Base-by-base conservation (phyloP, 2,329 filamentous ascomycete species). In the Trichoderma koningii region DNA sequence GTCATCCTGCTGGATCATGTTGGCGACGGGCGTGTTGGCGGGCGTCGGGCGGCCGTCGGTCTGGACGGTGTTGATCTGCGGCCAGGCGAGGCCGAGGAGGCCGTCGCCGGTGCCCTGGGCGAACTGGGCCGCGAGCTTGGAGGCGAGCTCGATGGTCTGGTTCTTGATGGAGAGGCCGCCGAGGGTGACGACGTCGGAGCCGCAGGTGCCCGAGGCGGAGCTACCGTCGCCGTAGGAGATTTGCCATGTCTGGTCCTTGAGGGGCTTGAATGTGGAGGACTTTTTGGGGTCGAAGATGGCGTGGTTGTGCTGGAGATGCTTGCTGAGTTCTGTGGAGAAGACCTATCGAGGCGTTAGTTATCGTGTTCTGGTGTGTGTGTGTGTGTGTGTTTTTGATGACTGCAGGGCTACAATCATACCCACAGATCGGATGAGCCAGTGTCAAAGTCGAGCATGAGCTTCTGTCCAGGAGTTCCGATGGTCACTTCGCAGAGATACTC, bases 1-100 rank as follows among this genome's bases (percentile, higher is more conserved):
- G 68, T 84, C 81, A 71, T 85, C 77, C n/a, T 62, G 57, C 14
- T 48, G 17, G 9, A 62, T 85, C 51, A 94, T 81, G 67, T 89
- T 84, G 23, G 88, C 89, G 17, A 63, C 60, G 26, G 73, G 71
- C 21, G 74, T 79, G 55, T 75, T 75, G 62, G 78, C 79, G 55
- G 81, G 82, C 0, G 80, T 82, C 64, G 76, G 76, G 67, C 82
- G 78, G 62, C 73, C 68, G 3, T 64, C 69, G 2, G 80, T 80
- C 47, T 56, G 50, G 34, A 82, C 78, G 0, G 77, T 80, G 71
- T 82, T 83, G 60, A 81, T 73, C 12, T 61, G 68, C 66, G 75
- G 75, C 63, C 82, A 81, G 4, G 75, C 80, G 3, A 82, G 73
- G 3, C 81, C 81, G 12, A 82, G 70, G 9, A 83, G 72, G 7